Conservation (phyloP, 108 stramenopile species). For the Thalassiosira profunda region DNA sequence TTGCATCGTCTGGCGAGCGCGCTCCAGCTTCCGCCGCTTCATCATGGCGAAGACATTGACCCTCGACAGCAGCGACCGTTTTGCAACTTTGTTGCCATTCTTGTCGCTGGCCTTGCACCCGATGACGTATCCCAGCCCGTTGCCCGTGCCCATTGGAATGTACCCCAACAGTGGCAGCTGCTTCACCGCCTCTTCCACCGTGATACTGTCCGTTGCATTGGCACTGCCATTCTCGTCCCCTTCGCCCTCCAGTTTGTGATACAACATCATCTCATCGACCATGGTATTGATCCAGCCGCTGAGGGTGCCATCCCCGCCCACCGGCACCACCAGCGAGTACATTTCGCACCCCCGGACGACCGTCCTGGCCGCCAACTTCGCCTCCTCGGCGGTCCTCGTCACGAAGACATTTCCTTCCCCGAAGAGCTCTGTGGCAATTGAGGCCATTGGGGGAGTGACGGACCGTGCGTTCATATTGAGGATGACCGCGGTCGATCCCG, state of each 20-base stretch:
- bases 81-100: background rate
- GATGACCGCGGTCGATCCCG: constrained; percentile 53
- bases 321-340: constrained; percentile 57
- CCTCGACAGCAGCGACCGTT: constrained; percentile 7
- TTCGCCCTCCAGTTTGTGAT: background rate
- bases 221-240: background rate
- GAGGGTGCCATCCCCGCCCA: constrained; percentile 81
- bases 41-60: background rate
- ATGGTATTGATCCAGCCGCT: constrained; percentile 56
- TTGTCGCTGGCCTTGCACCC: constrained; percentile 40
- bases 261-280: constrained; percentile 35
- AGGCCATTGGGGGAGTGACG: constrained; percentile 43
- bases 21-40: constrained; percentile 14
- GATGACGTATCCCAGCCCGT: constrained; percentile 68
- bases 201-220: background rate
- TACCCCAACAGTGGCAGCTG: constrained; percentile 62
- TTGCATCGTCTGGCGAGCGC: constrained; percentile 9
- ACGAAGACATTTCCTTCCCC: constrained; percentile 50
- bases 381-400: constrained; percentile 62
- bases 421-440: constrained; percentile 31
- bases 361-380: constrained; percentile 32
- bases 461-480: constrained; percentile 67
- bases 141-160: constrained; percentile 75
- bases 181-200: constrained; percentile 33
- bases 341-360: constrained; percentile 7